Evolutionary conservation across 192 early-diverging fungal genomes (phyloP).

Genomic region (Linnemannia schmuckeri): DNA sequence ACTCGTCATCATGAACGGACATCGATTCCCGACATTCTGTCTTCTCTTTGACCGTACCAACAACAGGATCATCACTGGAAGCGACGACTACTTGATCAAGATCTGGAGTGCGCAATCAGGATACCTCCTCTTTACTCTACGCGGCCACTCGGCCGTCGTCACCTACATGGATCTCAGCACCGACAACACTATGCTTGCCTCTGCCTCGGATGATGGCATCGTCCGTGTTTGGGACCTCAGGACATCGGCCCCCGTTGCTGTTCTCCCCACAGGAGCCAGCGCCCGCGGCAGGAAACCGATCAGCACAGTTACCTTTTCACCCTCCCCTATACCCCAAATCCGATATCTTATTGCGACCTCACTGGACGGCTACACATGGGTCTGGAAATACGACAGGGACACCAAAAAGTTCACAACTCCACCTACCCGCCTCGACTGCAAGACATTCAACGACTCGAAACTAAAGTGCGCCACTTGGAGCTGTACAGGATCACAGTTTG

Average conservation of each 20-base stretch:
- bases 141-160: constrained; percentile 83
- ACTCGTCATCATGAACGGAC: constrained; percentile 78
- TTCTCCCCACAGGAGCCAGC: constrained; percentile 65
- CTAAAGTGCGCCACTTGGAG: constrained; percentile 78
- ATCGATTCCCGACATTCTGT: constrained; percentile 82
- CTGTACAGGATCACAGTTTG: constrained; percentile 82
- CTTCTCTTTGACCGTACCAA: constrained; percentile 82
- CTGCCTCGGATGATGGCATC: constrained; percentile 81
- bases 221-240: constrained; percentile 83
- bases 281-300: constrained; percentile 38
- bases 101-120: constrained; percentile 87
- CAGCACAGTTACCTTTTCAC: constrained; percentile 77
- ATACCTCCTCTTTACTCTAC: constrained; percentile 82
- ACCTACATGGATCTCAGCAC: constrained; percentile 82
- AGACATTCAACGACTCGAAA: constrained; percentile 44
- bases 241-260: constrained; percentile 74
- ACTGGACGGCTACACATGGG: constrained; percentile 77
- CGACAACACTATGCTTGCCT: constrained; percentile 85
- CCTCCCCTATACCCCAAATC: constrained; percentile 75
- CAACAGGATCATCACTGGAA: constrained; percentile 83
- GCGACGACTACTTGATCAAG: constrained; percentile 90
- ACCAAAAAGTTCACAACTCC: constrained; percentile 65
- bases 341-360: constrained; percentile 78
- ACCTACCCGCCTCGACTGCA: constrained; percentile 70
- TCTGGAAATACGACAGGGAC: constrained; percentile 80